Percentiles rank a stretch among this genome's conserved stretches.
These are phyloP conservation scores for Amauroascus verrucosus DNA, from an alignment of 2,329 filamentous ascomycete genomes.

Conservation along the genomic window DNA sequence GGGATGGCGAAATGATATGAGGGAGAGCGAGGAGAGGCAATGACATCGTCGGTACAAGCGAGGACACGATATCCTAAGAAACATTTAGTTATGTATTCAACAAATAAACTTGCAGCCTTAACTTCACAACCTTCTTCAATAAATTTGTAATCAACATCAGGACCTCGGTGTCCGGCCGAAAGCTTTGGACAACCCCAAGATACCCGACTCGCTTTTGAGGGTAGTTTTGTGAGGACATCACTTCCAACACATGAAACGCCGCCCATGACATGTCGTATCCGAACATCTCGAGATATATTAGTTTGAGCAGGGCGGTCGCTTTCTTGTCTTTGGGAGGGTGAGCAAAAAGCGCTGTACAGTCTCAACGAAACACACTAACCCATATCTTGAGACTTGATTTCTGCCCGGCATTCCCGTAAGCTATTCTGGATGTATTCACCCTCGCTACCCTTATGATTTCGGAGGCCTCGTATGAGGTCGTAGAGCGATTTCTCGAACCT, in stretches of 20 bases:
- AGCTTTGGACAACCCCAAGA: slow-evolving; percentile 89
- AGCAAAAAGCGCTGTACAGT: slow-evolving; percentile 4
- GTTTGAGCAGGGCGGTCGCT: slow-evolving; percentile 86
- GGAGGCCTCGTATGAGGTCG: slow-evolving; percentile 92
- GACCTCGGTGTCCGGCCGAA: slow-evolving; percentile 89
- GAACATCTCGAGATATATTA: slow-evolving; percentile 98
- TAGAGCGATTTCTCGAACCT: slow-evolving; percentile 99
- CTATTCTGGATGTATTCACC: slow-evolving; percentile 89
- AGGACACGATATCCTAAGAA: slow-evolving; percentile 49
- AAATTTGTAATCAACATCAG: slow-evolving; percentile 95
- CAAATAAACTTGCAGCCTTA: background rate
- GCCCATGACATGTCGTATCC: slow-evolving; percentile 99
- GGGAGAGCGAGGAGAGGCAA: slow-evolving; percentile 84
- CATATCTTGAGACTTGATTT: slow-evolving; percentile 90
- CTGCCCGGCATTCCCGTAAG: slow-evolving; percentile 86
- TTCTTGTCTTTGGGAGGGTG: slow-evolving; percentile 57
- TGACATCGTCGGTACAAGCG: slow-evolving; percentile 63
- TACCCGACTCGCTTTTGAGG: slow-evolving; percentile 93
- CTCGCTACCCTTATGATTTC: slow-evolving; percentile 91
- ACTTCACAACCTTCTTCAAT: slow-evolving; percentile 64
- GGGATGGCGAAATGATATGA: slow-evolving; percentile 83
- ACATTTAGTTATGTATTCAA: slow-evolving; percentile 1
- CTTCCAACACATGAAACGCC: slow-evolving; percentile 93
- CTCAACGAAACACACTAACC: slow-evolving; percentile 42
- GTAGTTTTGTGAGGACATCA: slow-evolving; percentile 95